phyloP scores from a whole-genome alignment of 345 rosid species.

The Acer saccharum region DNA sequence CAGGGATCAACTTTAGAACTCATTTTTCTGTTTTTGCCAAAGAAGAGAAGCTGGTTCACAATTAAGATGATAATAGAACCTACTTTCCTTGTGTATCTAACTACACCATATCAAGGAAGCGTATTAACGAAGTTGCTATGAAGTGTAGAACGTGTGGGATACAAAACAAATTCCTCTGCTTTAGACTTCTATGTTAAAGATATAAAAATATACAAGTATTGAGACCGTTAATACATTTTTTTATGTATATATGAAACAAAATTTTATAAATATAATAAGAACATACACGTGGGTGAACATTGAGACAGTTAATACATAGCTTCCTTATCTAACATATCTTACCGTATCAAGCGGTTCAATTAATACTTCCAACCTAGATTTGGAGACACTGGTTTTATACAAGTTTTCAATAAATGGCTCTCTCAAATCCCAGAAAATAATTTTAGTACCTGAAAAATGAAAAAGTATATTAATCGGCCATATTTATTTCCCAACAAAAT shows the following conservation, averaged over 20 bases:
- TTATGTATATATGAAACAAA: no score
- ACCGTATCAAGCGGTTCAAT: constrained; percentile 84
- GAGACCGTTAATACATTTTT: background rate
- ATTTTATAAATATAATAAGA: no score
- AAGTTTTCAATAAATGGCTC: constrained; percentile 81
- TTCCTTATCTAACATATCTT: constrained; percentile 31
- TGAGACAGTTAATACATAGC: background rate
- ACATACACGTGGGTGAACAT: background rate
- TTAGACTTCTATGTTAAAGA: background rate
- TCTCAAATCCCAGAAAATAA: constrained; percentile 87
- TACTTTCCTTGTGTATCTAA: background rate
- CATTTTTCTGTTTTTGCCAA: background rate
- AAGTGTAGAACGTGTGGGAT: background rate
- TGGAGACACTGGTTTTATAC: constrained; percentile 77
- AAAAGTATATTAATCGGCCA: constrained; percentile 23
- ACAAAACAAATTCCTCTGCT: constrained; percentile 3
- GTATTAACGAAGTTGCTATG: background rate
- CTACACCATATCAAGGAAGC: background rate
- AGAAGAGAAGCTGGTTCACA: background rate
- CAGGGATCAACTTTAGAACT: background rate
- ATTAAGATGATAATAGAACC: background rate
- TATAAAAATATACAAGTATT: background rate
- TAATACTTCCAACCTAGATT: constrained; percentile 75
- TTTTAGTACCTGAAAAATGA: constrained; percentile 77
- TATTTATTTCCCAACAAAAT: constrained; percentile 11